These are phyloP conservation scores for Craspedostauros australis DNA, from an alignment of 108 stramenopile species.

Conservation along the genomic window DNA sequence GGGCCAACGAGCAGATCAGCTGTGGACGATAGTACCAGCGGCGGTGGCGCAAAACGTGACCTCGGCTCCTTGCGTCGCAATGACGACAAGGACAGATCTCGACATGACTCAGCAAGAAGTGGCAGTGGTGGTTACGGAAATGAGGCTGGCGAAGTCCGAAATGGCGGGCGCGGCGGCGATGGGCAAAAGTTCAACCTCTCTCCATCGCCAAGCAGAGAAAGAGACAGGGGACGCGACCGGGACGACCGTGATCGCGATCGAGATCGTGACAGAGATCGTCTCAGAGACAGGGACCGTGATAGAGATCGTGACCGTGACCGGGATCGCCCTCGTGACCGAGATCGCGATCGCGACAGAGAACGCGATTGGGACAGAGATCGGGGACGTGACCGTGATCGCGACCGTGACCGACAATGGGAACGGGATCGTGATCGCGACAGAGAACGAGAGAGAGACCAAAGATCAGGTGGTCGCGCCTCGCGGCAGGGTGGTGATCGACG, in stretches of 20 bases:
- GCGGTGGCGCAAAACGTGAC: neutral
- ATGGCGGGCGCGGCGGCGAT: neutral
- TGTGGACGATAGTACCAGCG: neutral
- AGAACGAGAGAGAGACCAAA: neutral
- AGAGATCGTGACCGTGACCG: neutral
- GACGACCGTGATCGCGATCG: neutral
- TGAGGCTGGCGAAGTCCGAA: neutral
- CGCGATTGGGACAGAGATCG: neutral
- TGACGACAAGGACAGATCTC: too few species aligned
- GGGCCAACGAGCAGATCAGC: neutral
- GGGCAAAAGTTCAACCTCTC: neutral
- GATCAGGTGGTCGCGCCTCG: too few species aligned
- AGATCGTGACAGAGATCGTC: slow-evolving; percentile 1
- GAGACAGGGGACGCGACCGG: neutral
- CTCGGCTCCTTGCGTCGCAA: too few species aligned
- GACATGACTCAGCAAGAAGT: neutral
- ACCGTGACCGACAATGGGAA: neutral
- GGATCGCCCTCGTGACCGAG: neutral
- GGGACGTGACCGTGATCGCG: neutral
- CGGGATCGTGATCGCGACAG: neutral
- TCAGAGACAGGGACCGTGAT: neutral
- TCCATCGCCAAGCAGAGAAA: neutral
- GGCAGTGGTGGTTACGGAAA: neutral
- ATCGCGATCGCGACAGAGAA: neutral
- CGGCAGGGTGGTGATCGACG: too few species aligned